Percentiles rank a stretch among this genome's conserved stretches.
These are phyloP conservation scores for Cenchrus purpureus DNA, from an alignment of 176 grass and related monocot species.

Conservation along the genomic window DNA sequence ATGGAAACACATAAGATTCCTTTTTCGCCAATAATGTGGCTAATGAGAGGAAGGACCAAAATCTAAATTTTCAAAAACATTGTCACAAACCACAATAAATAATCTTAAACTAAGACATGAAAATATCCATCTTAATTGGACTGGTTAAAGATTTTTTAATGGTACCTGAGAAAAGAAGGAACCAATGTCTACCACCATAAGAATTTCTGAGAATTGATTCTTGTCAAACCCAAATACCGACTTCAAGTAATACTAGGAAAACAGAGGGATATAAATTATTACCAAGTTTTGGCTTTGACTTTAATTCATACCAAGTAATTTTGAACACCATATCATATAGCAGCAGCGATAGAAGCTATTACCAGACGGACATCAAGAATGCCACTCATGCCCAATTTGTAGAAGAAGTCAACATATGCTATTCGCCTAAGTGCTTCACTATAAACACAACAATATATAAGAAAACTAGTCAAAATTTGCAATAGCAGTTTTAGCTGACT, in stretches of 20 bases:
- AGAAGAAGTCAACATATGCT: constrained; percentile 76
- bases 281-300: neutral
- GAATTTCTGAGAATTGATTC: constrained; percentile 91
- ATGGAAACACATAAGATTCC: constrained; percentile 67
- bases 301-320: neutral
- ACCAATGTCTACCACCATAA: constrained; percentile 79
- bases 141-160: neutral
- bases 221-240: constrained; percentile 86
- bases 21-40: constrained; percentile 59
- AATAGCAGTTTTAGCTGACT: neutral
- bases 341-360: constrained; percentile 1
- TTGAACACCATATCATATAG: constrained; percentile 2
- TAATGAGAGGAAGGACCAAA: constrained; percentile 71
- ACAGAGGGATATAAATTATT: neutral
- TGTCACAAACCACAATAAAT: neutral
- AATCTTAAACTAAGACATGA: neutral
- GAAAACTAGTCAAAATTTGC: neutral
- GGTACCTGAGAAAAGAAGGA: constrained; percentile 86
- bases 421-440: constrained; percentile 63
- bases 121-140: neutral
- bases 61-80: constrained; percentile 47
- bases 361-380: constrained; percentile 75
- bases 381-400: constrained; percentile 80
- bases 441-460: constrained; percentile 35
- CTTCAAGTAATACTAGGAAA: constrained; percentile 84